Percentiles rank a stretch among this genome's conserved stretches.
These are phyloP conservation scores for Fusarium duplospermum DNA, from an alignment of 2,329 filamentous ascomycete genomes.

Conservation along the genomic window DNA sequence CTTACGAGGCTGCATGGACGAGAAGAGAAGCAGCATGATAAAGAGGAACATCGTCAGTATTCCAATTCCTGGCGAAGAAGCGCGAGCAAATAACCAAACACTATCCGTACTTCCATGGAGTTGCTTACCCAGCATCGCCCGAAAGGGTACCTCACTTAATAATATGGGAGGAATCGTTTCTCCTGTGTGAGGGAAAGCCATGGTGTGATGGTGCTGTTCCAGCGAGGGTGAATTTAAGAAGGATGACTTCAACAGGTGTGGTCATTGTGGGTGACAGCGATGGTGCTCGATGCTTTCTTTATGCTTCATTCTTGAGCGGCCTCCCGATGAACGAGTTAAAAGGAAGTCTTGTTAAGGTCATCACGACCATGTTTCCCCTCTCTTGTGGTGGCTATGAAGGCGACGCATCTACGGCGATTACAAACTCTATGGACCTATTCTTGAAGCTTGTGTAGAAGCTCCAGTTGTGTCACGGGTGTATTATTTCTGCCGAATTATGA, in stretches of 20 bases:
- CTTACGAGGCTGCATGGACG: no score
- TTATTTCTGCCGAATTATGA: background rate
- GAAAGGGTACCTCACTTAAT: background rate
- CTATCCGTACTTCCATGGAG: background rate
- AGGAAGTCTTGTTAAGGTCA: background rate
- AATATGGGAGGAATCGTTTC: background rate
- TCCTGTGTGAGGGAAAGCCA: background rate
- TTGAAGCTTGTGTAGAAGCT: background rate
- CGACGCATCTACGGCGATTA: background rate
- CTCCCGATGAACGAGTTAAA: background rate
- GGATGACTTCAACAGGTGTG: no score
- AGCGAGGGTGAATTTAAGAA: no score
- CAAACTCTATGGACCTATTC: background rate
- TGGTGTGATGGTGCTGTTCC: background rate
- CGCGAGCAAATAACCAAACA: background rate
- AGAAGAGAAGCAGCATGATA: background rate
- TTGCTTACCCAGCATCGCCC: background rate
- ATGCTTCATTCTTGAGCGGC: background rate
- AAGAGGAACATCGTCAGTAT: background rate
- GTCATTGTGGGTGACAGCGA: no score
- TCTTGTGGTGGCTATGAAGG: background rate
- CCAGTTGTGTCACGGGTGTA: background rate
- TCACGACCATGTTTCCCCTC: background rate
- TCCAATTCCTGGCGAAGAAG: background rate
- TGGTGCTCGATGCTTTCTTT: background rate